Evolutionary conservation across 2,329 filamentous ascomycete genomes (phyloP).

Genomic region (Cercospora sojina): DNA sequence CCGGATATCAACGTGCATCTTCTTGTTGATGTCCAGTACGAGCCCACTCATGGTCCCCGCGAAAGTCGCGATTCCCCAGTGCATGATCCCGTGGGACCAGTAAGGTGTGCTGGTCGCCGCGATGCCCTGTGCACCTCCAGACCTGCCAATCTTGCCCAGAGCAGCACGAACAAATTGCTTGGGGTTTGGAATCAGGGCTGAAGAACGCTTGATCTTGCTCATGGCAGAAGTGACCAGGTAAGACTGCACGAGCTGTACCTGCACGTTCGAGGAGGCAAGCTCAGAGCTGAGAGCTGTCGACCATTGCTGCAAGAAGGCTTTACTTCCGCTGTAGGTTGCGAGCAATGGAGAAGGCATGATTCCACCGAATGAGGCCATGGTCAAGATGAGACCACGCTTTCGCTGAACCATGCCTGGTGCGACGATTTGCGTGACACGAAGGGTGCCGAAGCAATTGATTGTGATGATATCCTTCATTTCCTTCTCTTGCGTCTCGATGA

Average conservation of each 20-base stretch:
- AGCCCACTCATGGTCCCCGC: constrained; percentile 58
- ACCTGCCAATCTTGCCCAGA: constrained; percentile 75
- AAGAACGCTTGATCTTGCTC: constrained; percentile 87
- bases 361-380: constrained; percentile 95
- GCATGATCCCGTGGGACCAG: constrained; percentile 87
- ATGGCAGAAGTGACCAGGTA: constrained; percentile 95
- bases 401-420: constrained; percentile 81
- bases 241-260: constrained; percentile 86
- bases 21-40: constrained; percentile 61
- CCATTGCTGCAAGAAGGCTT: constrained; percentile 98
- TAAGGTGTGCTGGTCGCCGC: constrained; percentile 86
- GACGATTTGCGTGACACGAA: constrained; percentile 82
- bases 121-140: constrained; percentile 73
- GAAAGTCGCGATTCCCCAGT: constrained; percentile 70
- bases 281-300: constrained; percentile 81
- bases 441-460: constrained; percentile 90
- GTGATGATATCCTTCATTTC: constrained; percentile 90
- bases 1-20: constrained; percentile 80
- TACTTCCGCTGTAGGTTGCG: constrained; percentile 95
- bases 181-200: constrained; percentile 74
- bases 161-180: constrained; percentile 77
- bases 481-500: constrained; percentile 71
- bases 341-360: constrained; percentile 88
- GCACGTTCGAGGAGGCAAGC: constrained; percentile 74
- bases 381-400: constrained; percentile 84